These are phyloP conservation scores for Neoarthrinium moseri DNA, from an alignment of 2,329 filamentous ascomycete genomes.

Conservation along the genomic window DNA sequence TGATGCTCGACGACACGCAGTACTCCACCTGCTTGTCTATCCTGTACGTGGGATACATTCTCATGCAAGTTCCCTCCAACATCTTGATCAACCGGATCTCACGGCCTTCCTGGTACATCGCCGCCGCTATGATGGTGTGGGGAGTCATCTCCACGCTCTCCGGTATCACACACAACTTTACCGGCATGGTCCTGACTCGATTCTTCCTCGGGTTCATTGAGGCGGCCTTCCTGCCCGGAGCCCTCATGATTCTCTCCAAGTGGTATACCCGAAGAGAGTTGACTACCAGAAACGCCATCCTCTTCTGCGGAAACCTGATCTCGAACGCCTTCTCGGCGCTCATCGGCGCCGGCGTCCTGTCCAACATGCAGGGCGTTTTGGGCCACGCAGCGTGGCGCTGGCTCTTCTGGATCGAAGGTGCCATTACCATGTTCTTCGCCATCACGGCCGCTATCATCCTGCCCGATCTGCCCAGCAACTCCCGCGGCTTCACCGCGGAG, in stretches of 20 bases:
- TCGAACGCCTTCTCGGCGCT: conserved; percentile 60
- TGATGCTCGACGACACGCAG: conserved; percentile 45
- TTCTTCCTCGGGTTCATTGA: conserved; percentile 63
- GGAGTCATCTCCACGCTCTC: conserved; percentile 58
- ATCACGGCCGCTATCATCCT: conserved; percentile 46
- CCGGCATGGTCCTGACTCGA: conserved; percentile 52
- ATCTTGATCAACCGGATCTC: conserved; percentile 54
- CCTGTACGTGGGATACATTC: conserved; percentile 64
- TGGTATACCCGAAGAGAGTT: conserved; percentile 65
- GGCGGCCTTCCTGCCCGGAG: conserved; percentile 64
- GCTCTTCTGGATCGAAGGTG: conserved; percentile 53
- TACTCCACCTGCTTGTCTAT: conserved; percentile 65
- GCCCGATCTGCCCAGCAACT: conserved; percentile 55
- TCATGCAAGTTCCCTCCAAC: conserved; percentile 62
- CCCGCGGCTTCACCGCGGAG: conserved; percentile 57
- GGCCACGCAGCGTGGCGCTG: conserved; percentile 60
- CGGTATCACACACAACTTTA: conserved; percentile 50
- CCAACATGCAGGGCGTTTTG: conserved; percentile 53
- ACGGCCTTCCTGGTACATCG: conserved; percentile 51
- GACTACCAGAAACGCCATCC: conserved; percentile 51
- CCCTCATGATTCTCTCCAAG: conserved; percentile 61
- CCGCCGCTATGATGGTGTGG: conserved; percentile 56
- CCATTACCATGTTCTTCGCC: conserved; percentile 48
- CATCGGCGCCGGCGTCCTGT: conserved; percentile 57
- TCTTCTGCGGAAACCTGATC: conserved; percentile 60